Conservation (phyloP, 345 rosid genomes). For the Lumnitzera littorea region DNA sequence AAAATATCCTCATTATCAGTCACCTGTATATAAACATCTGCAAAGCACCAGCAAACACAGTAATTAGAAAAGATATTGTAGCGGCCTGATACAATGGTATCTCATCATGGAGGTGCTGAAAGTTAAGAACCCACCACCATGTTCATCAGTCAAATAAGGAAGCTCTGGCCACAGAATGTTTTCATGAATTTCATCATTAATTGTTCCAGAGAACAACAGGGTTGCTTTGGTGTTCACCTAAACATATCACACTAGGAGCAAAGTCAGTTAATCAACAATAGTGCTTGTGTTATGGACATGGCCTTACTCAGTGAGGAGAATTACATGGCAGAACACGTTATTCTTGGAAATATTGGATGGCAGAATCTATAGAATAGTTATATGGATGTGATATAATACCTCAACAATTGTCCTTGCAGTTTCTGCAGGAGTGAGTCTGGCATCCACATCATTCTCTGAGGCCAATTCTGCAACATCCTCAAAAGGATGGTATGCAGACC, state of each 20-base stretch:
- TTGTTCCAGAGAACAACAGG: conserved; percentile 53
- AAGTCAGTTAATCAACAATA: conserved; percentile 31
- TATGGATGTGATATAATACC: conserved; percentile 49
- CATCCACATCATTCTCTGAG: conserved; percentile 31
- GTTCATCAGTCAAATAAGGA: conserved; percentile 74
- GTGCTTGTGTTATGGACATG: too few species aligned
- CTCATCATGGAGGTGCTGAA: too few species aligned
- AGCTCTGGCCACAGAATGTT: conserved; percentile 80
- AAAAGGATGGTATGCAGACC: conserved; percentile 59
- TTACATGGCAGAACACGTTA: too few species aligned
- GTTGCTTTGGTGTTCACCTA: conserved; percentile 89
- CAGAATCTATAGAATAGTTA: neutral
- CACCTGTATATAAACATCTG: conserved; percentile 86
- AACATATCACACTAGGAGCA: conserved; percentile 48
- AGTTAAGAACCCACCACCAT: conserved; percentile 57
- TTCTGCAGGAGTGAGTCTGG: conserved; percentile 65
- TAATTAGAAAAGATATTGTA: neutral
- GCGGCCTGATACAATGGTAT: neutral
- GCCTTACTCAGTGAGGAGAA: too few species aligned
- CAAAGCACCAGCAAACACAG: conserved; percentile 12
- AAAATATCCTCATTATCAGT: conserved; percentile 75
- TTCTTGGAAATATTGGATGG: too few species aligned
- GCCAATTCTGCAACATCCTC: conserved; percentile 61
- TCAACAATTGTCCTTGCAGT: conserved; percentile 73
- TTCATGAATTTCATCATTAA: conserved; percentile 60